Base-by-base conservation (phyloP, 1,284 basidiomycete genomes). In the Cutaneotrichosporon sp. region DNA sequence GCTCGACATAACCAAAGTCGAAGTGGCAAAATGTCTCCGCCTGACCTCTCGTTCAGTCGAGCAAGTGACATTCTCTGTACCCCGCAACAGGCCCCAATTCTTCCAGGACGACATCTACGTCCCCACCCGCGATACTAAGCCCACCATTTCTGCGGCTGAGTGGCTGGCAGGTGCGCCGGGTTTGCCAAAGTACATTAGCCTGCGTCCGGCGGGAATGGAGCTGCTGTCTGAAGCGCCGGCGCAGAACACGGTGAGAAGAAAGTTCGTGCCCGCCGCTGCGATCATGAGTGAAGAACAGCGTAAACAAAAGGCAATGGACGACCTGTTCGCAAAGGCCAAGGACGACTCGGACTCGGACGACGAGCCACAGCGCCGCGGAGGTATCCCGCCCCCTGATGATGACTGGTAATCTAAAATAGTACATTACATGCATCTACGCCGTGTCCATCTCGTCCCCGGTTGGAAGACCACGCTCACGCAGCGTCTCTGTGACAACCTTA, bases 91-190 rank as follows among this genome's bases (percentile, higher is more conserved):
- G 69, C 73, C 75, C 16, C 80, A 82, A 30, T 82, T 78, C 74
- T 84, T 84, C 76, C 83, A 84, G 69, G 80, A 84, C 69, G 83
- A 84, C 68, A 80, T 84, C 36, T 84, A 77, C 56, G 66, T 77
- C 0, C 73, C 75, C 1, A 83, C 82, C 4, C 56, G 71, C 2
- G 76, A 81, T 50, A 66, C 73, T 0, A 61, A 16, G 3, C 70
- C 79, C 0, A 47, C 70, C 0, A 53, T 70, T 5, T 64, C 69
- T 0, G 71, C 76, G 0, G 55, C 61, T 7, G 71, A 73, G 9
- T 83, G 81, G 80, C 60, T 80, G 7, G 61, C 34, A 0, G 82
- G 81, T 8, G 60, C 72, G 8, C 57, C 68, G 55, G 63, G 70
- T 36, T 59, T 21, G 2, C 58, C 60, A 7, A 40, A 36, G 30